Evolutionary conservation across 257 asterid species (phyloP), one percentile per base, ranked within the genome.

Genomic region (Primulina huaijiensis): DNA sequence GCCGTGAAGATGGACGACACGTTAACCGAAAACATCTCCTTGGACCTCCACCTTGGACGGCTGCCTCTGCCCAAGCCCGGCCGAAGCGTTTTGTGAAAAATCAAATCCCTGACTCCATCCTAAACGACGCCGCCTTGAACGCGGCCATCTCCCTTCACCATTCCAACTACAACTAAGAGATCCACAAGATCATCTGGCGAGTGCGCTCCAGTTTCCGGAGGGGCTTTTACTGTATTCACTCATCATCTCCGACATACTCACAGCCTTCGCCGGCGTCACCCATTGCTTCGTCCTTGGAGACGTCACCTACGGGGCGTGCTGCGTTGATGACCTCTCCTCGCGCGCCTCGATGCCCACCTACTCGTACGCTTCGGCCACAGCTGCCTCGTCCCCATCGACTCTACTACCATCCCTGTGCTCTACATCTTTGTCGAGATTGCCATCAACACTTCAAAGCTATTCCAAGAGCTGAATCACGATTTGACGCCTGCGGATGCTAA

Each of bases 231-330:
- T 93, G 89, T 93, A 75, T 77, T 86, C 99, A 5, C 86, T 84
- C 77, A 76, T 89, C 81, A 93, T 93, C 82, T 86, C 95, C 81
- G 97, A 93, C 70, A 89, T 93, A 73, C 87, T 93, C 82, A 72
- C 86, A 35, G 75, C 97, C 60, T 93, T 93, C 83, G 92, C 97
- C 58, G 81, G 75, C 57, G 95, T 79, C 69, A 76, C 86, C 0
- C 96, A 88, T 71, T 89, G 96, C 82, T 89, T 89, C 76, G 63
- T 93, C 84, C 96, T 93, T 71, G 97, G 96, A 9, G 99, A 93
- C 76, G 97, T 93, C 68, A 93, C 99, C 60, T 93, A 87, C 82
- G 97, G 97, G 67, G 99, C 97, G 3, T 93, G 97, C 71, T 93
- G 97, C 79, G 85, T 93, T 25, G 97, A 93, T 38, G 99, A 90